Percentiles rank a stretch among this genome's conserved stretches.
phyloP scores from a whole-genome alignment of 2,329 filamentous ascomycete species.

The Harringtonia aguacate region DNA sequence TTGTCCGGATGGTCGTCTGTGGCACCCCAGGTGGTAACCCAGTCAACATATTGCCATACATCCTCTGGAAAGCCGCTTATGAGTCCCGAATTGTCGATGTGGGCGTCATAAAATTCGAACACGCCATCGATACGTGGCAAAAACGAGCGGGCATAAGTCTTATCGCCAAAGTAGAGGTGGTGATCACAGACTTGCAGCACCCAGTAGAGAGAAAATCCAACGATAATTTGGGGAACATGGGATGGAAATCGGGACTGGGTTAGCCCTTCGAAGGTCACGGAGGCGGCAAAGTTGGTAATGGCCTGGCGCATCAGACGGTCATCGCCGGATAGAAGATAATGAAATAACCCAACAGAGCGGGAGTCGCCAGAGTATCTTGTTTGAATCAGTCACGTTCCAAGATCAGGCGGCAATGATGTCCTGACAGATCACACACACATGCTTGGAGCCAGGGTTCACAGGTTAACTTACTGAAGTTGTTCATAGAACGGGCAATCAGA shows the following conservation, averaged over 20 bases:
- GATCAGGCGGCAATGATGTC: no score
- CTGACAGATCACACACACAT: no score
- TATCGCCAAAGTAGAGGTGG: conserved; percentile 23
- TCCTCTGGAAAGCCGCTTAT: conserved; percentile 15
- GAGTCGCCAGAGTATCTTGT: conserved; percentile 13
- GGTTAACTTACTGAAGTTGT: conserved; percentile 16
- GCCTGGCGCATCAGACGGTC: conserved; percentile 21
- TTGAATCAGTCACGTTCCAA: no score
- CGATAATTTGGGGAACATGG: conserved; percentile 23
- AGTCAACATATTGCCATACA: conserved; percentile 26
- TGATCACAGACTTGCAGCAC: conserved; percentile 25
- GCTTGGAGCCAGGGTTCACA: neutral
- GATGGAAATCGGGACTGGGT: conserved; percentile 24
- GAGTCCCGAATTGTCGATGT: conserved; percentile 13
- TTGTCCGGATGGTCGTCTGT: conserved; percentile 10
- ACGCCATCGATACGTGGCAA: conserved; percentile 24
- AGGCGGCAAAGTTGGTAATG: conserved; percentile 17
- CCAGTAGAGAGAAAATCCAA: conserved; percentile 27
- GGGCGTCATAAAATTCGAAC: conserved; percentile 20
- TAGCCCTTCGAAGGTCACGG: conserved; percentile 17
- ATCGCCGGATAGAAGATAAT: conserved; percentile 19
- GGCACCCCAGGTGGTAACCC: conserved; percentile 16
- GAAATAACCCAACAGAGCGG: conserved; percentile 18
- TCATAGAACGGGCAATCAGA: conserved; percentile 24
- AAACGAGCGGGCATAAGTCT: conserved; percentile 17